Base-by-base conservation (phyloP, 2,329 filamentous ascomycete species). In the Verticillium longisporum region DNA sequence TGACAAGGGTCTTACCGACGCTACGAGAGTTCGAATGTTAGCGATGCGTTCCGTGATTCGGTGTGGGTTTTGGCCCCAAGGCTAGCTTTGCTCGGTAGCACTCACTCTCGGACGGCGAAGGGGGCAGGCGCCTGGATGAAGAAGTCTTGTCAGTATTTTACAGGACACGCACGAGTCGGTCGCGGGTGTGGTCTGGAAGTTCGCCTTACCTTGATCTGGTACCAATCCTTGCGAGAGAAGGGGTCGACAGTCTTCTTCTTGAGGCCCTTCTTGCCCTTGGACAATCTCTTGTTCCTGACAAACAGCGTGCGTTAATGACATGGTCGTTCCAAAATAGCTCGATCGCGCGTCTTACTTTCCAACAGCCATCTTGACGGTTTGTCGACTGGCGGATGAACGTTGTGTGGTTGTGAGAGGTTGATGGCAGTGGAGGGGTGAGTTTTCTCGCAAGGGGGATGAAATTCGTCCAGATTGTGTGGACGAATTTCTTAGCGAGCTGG, bases 241-340 rank as follows among this genome's bases (percentile, higher is more conserved):
- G 95, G 94, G 81, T 99, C 95, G 73, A 89, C 84, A 75, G 93
- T 94, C 85, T 94, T 94, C 94, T 99, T 98, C 92, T 98, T 98
- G 79, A 98, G 87, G 81, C 95, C 94, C 89, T 99, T 99, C 92
- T 98, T 99, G 85, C 95, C 95, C 88, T 99, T 99, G 71, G 95
- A 98, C 85, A 99, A 88, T 87, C 95, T 92, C 92, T 99, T 99
- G 89, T 99, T 99, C 91, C 89, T 92, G 72, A 36, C 61, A 56
- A n/a, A 60, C 60, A 64, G 68, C 55, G 67, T 61, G 65, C 45
- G 71, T 69, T 61, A 70, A 68, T 60, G 21, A 56, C 21, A 15
- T 6, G 41, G n/a, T 50, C 41, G 41, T 21, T 50, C 21, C n/a
- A 7, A 6, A 21, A 18, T 18, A n/a, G 21, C 11, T 18, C 41